These are phyloP conservation scores for Globisporangium rhizosaccharum DNA, from an alignment of 352 stramenopile species.

Conservation along the genomic window DNA sequence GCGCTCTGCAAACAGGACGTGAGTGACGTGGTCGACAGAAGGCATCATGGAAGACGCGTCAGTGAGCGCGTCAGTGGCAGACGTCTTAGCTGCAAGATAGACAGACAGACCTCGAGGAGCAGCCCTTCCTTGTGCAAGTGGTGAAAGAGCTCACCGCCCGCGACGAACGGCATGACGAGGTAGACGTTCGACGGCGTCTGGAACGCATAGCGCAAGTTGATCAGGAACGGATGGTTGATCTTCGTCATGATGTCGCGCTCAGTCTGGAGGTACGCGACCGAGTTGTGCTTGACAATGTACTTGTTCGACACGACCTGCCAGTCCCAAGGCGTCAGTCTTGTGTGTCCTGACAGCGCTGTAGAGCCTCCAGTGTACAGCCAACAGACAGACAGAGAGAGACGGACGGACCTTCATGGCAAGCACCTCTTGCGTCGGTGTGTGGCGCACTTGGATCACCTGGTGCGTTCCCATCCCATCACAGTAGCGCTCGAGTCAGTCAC, in stretches of 20 bases:
- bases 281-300: slow-evolving; percentile 85
- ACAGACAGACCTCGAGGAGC: slow-evolving; percentile 36
- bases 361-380: neutral
- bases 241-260: slow-evolving; percentile 87
- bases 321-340: slow-evolving; percentile 24
- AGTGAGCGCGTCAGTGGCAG: neutral
- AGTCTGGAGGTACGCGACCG: slow-evolving; percentile 65
- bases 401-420: slow-evolving; percentile 70
- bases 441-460: slow-evolving; percentile 80
- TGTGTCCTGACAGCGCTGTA: neutral
- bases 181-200: slow-evolving; percentile 80
- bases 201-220: slow-evolving; percentile 76
- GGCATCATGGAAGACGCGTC: too few species aligned
- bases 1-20: slow-evolving; percentile 22
- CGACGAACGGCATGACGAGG: slow-evolving; percentile 76
- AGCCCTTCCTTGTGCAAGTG: slow-evolving; percentile 57
- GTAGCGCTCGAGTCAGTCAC: neutral
- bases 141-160: slow-evolving; percentile 66
- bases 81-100: neutral
- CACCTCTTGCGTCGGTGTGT: slow-evolving; percentile 67
- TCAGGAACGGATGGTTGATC: slow-evolving; percentile 82
- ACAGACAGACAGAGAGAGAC: slow-evolving; percentile 8
- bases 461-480: neutral
- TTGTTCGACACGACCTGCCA: slow-evolving; percentile 63
- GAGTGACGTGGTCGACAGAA: too few species aligned